Evolutionary conservation across 129 eudicot genomes (phyloP).

Genomic region (Escallonia herrerae): DNA sequence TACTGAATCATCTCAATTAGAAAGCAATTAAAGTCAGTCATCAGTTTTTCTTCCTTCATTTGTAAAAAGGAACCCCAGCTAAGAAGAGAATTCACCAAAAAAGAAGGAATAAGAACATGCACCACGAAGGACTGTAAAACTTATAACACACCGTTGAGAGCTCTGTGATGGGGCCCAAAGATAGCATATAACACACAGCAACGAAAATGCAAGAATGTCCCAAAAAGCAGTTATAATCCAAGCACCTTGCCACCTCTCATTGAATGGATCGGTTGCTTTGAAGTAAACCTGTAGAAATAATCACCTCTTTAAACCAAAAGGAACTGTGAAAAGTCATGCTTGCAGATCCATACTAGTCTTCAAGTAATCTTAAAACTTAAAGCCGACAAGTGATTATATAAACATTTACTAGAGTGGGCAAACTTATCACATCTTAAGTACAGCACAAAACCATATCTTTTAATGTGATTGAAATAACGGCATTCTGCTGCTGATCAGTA

Average conservation of each 20-base stretch:
- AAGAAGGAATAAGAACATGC: constrained; percentile 6
- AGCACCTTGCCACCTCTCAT: constrained; percentile 96
- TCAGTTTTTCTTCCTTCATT: no score
- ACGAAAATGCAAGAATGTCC: constrained; percentile 89
- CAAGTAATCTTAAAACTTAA: not conserved
- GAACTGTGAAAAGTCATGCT: not conserved
- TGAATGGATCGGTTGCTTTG: constrained; percentile 97
- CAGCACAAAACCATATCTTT: not conserved
- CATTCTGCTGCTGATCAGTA: no score
- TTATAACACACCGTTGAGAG: constrained; percentile 62
- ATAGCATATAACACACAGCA: constrained; percentile 89
- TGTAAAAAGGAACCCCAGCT: not conserved
- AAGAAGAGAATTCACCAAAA: not conserved
- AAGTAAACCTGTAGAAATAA: constrained; percentile 68
- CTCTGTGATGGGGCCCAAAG: constrained; percentile 99
- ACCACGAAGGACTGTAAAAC: not conserved
- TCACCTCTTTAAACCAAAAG: not conserved
- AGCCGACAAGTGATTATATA: not conserved
- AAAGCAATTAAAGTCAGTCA: no score
- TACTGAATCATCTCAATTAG: no score
- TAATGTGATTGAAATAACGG: no score
- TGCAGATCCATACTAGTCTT: not conserved
- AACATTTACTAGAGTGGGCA: not conserved
- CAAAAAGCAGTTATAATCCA: constrained; percentile 98
- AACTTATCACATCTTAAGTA: not conserved